Evolutionary conservation across 1,139 yeast species (phyloP).

Genomic region (Yamadazyma epiphylla): DNA sequence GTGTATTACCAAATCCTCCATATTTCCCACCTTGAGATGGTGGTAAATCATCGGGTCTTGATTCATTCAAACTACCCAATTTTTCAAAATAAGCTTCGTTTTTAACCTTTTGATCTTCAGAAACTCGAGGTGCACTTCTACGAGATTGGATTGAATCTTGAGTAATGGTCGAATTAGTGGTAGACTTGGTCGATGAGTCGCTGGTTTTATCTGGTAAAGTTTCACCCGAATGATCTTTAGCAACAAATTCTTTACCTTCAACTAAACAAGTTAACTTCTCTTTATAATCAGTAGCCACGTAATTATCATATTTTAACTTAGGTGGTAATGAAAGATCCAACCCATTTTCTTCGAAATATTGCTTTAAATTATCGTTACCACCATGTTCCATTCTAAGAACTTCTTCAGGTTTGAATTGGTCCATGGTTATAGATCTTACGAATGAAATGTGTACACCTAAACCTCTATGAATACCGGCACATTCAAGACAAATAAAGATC

Average conservation of each 20-base stretch:
- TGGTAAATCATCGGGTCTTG: conserved; percentile 74
- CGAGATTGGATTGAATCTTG: conserved; percentile 39
- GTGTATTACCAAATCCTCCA: conserved; percentile 86
- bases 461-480: conserved; percentile 96
- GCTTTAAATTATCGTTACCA: conserved; percentile 76
- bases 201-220: conserved; percentile 30
- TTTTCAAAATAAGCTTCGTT: conserved; percentile 82
- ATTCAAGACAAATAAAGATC: conserved; percentile 90
- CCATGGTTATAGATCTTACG: conserved; percentile 96
- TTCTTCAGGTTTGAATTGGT: conserved; percentile 92
- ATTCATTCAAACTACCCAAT: conserved; percentile 68
- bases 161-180: conserved; percentile 9
- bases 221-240: conserved; percentile 59
- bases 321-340: conserved; percentile 62
- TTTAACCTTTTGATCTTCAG: conserved; percentile 46
- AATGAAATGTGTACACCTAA: conserved; percentile 96
- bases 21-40: conserved; percentile 95
- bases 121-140: conserved; percentile 32
- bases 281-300: conserved; percentile 92
- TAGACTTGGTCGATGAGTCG: conserved; percentile 6
- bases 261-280: conserved; percentile 71
- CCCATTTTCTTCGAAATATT: conserved; percentile 72
- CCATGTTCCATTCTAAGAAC: conserved; percentile 89
- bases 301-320: conserved; percentile 75
- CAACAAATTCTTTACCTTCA: conserved; percentile 69